Evolutionary conservation across 78 protist genomes (phyloP).

Genomic region (Chrysochromulina parva): DNA sequence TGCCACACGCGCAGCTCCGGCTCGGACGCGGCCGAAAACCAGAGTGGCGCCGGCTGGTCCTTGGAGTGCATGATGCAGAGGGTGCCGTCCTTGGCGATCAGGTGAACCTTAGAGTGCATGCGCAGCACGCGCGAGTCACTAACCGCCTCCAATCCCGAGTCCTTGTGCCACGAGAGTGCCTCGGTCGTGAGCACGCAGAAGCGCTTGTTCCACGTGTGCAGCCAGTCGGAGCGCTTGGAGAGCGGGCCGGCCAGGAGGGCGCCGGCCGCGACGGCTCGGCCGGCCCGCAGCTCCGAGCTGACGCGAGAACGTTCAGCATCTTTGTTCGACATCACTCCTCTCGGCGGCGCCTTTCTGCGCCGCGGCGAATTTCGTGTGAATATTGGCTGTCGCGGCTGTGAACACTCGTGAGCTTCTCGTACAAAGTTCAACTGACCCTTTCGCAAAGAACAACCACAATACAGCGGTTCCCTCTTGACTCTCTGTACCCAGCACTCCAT

Average conservation of each 20-base stretch:
- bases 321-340: too few relatives aligned
- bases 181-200: background rate
- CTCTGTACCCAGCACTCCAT: too few relatives aligned
- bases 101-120: background rate
- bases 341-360: too few relatives aligned
- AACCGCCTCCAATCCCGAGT: background rate
- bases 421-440: too few relatives aligned
- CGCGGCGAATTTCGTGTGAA: too few relatives aligned
- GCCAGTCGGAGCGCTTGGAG: background rate
- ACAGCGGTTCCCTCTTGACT: too few relatives aligned
- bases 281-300: background rate
- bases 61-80: background rate
- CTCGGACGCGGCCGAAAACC: background rate
- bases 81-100: background rate
- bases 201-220: background rate
- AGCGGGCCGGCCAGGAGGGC: slow-evolving; percentile 12
- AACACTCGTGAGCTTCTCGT: too few relatives aligned
- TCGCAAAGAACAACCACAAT: too few relatives aligned
- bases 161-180: background rate
- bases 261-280: background rate
- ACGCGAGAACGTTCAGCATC: too few relatives aligned
- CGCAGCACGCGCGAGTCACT: background rate
- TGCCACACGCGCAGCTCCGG: background rate
- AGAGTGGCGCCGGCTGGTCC: background rate
- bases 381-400: too few relatives aligned